Percentiles rank a stretch among this genome's conserved stretches.
Evolutionary conservation across 2,329 filamentous ascomycete genomes (phyloP).

Genomic region (Rutstroemia sp.): DNA sequence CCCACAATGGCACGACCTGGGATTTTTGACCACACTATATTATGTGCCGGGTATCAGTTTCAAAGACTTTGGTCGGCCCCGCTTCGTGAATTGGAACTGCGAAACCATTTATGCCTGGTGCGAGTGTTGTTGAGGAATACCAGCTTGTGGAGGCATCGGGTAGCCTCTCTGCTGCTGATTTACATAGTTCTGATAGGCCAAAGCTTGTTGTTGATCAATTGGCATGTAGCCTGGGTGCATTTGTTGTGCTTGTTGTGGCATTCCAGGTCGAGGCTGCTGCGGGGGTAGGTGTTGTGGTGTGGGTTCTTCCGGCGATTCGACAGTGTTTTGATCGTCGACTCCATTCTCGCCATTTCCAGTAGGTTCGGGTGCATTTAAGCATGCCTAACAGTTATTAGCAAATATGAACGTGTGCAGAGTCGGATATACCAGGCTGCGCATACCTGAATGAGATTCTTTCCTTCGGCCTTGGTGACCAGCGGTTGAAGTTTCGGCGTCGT

Average conservation of each 20-base stretch:
- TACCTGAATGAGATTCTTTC: constrained; percentile 99
- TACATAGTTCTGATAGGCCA: constrained; percentile 79
- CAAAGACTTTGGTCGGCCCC: constrained; percentile 27
- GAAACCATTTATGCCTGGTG: constrained; percentile 58
- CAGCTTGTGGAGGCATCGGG: constrained; percentile 67
- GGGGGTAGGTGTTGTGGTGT: constrained; percentile 68
- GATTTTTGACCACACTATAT: constrained; percentile 28
- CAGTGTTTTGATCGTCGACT: constrained; percentile 66
- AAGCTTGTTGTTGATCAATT: constrained; percentile 59
- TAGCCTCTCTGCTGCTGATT: constrained; percentile 68
- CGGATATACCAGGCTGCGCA: constrained; percentile 3
- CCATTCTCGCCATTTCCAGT: constrained; percentile 73
- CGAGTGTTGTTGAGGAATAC: constrained; percentile 76
- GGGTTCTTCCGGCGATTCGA: constrained; percentile 89
- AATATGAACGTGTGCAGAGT: neutral
- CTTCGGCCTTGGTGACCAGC: constrained; percentile 94
- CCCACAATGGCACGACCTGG: constrained; percentile 25
- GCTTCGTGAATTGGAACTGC: constrained; percentile 22
- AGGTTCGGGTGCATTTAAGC: constrained; percentile 92
- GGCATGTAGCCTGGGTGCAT: constrained; percentile 63
- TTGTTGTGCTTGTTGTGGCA: constrained; percentile 51
- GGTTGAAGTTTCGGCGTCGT: constrained; percentile 98
- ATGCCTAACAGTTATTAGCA: constrained; percentile 58
- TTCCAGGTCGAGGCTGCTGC: constrained; percentile 47
- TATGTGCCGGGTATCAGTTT: constrained; percentile 53